Base-by-base conservation (phyloP, 2,329 filamentous ascomycete species). In the Talaromyces sp. region DNA sequence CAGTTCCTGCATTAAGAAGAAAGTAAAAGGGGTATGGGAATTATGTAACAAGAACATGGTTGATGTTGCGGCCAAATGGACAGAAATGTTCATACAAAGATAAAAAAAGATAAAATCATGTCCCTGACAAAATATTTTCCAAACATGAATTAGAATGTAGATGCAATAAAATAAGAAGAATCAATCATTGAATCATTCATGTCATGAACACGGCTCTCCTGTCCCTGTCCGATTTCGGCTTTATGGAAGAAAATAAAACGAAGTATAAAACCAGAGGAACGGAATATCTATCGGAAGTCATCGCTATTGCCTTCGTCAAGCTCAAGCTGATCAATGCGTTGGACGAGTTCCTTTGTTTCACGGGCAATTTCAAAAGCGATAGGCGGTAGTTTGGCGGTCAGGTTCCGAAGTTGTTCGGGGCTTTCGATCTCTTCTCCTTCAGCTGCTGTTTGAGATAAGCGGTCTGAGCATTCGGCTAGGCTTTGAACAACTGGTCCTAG, bases 331-430 rank as follows among this genome's bases (percentile, higher is more conserved):
- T 85, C 82, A 37, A 84, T 75, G 39, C 80, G 75, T 27, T 82
- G 76, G 11, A 87, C 85, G 66, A 92, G 80, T 74, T 91, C 91
- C 81, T 94, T 95, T 60, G 90, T 90, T 77, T 93, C 90, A 66
- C 90, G 85, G 7, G 90, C 92, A 73, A 94, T 90, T 77, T 92
- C 90, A 77, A 96, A 96, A n/a, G 91, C 91, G 70, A 95, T 88
- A 2, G 91, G 91, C 11, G 91, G 91, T 60, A 96, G 80, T 33
- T 86, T 88, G 75, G 90, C 88, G 63, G 85, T 89, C 82, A 89
- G 89, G 72, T 82, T 82, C 7, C 77, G 79, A 22, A 78, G 69
- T 56, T 85, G 80, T 47, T 82, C 81, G 16, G 82, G 78, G 57
- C 83, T 82, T 62, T 56, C 58, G 31, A 90, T 84, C 9, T 86